Evolutionary conservation across 2,329 filamentous ascomycete species (phyloP), one percentile per base, ranked within the genome.

Genomic region (Exophiala sp.): DNA sequence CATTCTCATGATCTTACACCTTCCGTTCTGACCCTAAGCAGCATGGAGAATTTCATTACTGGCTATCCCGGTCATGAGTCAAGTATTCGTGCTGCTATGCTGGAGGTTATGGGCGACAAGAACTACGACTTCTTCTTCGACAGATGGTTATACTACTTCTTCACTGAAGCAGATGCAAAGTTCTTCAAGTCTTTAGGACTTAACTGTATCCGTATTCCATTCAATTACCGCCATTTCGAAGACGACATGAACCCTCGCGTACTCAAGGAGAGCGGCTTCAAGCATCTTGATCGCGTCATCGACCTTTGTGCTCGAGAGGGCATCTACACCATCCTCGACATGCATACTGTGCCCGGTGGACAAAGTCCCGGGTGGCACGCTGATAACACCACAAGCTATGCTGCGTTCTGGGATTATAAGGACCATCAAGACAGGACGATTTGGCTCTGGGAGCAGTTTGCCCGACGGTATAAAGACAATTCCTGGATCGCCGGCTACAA

Each of bases 41-140:
- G 75, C 52, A 81, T 81, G 78, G 80, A 83, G 65, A 84, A 83
- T 65, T 84, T 84, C 71, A 84, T 85, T 59, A 82, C 78, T 1
- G 82, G 82, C n/a, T 85, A 78, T 54, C 72, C 80, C 9, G 82
- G 79, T 14, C 78, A 82, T 47, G 82, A 85, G 63, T 72, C 72
- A 18, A 74, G 83, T 56, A 78, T 82, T 56, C 77, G 81, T 7
- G 73, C 73, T 2, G 75, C 79, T 1, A 75, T 84, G 68, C 69
- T 75, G 1, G 71, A 76, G 50, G 77, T 79, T 0, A 69, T 84
- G 0, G 82, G 82, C 1, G 63, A 75, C 43, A 75, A 83, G 45
- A 83, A 81, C 62, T 77, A 79, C 45, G 73, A 82, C 4, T 84
- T 70, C 83, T 60, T 60, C 57, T 60, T 60, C 21, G 57, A 60